phyloP scores from a whole-genome alignment of 768 basidiomycete genomes.

The Tricholoma flavovirens region DNA sequence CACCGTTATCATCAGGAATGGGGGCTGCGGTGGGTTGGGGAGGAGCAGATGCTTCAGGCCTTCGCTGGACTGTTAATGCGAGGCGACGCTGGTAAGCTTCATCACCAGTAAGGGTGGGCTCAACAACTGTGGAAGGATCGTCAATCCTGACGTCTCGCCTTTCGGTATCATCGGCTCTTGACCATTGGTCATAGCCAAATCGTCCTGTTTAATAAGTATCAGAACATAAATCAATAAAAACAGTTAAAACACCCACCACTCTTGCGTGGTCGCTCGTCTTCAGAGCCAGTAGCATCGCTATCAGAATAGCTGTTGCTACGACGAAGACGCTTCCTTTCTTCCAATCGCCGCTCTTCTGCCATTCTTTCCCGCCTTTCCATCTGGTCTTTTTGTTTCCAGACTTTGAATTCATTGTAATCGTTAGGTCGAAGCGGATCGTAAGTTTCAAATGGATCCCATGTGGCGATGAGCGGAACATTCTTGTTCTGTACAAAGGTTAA shows the following conservation, averaged over 20 bases:
- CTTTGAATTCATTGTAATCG: conserved; percentile 84
- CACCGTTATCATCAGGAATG: conserved; percentile 18
- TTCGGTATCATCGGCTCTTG: conserved; percentile 44
- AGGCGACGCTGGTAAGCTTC: conserved; percentile 74
- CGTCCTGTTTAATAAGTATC: conserved; percentile 30
- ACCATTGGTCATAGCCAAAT: conserved; percentile 51
- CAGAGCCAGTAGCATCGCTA: conserved; percentile 58
- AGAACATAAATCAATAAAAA: neutral
- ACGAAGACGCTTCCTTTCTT: conserved; percentile 53
- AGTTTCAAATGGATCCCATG: conserved; percentile 75
- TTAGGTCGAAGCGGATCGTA: conserved; percentile 84
- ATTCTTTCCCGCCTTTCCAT: conserved; percentile 67
- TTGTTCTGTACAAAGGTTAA: conserved; percentile 45
- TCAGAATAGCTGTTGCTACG: conserved; percentile 60
- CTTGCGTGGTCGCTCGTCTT: conserved; percentile 62
- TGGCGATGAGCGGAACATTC: conserved; percentile 40
- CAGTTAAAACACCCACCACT: conserved; percentile 39
- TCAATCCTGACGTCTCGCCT: conserved; percentile 19
- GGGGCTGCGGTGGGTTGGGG: conserved; percentile 18
- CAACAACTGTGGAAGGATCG: conserved; percentile 33
- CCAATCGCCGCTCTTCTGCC: conserved; percentile 52
- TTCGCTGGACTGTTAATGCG: conserved; percentile 49
- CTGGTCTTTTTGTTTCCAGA: conserved; percentile 70
- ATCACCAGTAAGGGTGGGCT: conserved; percentile 58
- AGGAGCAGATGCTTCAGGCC: conserved; percentile 16